These are phyloP conservation scores for Begonia peltatifolia DNA, from an alignment of 306 rosid species.

Conservation along the genomic window DNA sequence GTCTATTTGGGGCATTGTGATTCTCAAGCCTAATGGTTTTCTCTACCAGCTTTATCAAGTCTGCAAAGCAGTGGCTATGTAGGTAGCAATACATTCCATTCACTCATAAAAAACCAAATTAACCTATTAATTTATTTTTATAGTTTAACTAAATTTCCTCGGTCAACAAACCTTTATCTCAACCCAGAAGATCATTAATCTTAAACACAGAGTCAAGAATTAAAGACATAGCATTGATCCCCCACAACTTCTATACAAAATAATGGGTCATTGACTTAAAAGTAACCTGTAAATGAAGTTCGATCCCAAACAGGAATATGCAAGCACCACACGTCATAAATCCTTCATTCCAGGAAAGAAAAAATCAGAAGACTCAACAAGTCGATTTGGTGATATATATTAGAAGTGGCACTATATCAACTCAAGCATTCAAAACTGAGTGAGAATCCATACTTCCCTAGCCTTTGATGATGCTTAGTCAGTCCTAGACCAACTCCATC, in stretches of 20 bases:
- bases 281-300: constrained; percentile 52
- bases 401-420: neutral
- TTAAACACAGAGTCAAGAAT: too few species aligned
- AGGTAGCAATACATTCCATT: too few species aligned
- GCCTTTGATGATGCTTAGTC: constrained; percentile 39
- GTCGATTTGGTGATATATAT: neutral
- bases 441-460: constrained; percentile 48
- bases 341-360: constrained; percentile 31
- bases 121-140: too few species aligned
- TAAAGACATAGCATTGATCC: too few species aligned
- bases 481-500: constrained; percentile 88
- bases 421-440: neutral
- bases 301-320: constrained; percentile 75
- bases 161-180: too few species aligned
- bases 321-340: constrained; percentile 77
- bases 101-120: too few species aligned
- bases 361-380: constrained; percentile 5
- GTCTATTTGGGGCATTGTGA: constrained; percentile 41
- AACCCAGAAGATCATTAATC: too few species aligned
- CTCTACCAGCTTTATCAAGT: constrained; percentile 61
- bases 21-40: constrained; percentile 40
- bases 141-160: too few species aligned
- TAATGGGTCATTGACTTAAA: neutral
- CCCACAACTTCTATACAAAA: too few species aligned
- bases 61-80: constrained; percentile 15